Evolutionary conservation across 257 asterid species (phyloP).

Genomic region (Paulownia fortunei): DNA sequence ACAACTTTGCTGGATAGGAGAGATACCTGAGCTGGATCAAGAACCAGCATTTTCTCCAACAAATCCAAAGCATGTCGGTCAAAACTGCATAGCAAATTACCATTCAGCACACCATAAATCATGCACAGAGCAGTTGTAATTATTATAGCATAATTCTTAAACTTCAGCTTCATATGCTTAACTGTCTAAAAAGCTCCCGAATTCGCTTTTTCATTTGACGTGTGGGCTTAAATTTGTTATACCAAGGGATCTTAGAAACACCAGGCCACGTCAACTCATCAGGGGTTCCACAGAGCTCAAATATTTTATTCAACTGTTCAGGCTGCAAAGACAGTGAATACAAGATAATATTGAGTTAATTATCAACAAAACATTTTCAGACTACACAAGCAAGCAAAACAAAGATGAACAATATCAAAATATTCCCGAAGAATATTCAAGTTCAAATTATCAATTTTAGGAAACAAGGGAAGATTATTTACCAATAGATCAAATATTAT

Average conservation of each 20-base stretch:
- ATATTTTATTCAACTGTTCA: slow-evolving; percentile 91
- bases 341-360: neutral
- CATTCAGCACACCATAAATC: slow-evolving; percentile 30
- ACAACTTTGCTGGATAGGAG: slow-evolving; percentile 15
- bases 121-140: slow-evolving; percentile 6
- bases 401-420: slow-evolving; percentile 3
- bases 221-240: slow-evolving; percentile 89
- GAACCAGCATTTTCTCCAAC: slow-evolving; percentile 89
- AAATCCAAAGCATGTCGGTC: slow-evolving; percentile 90
- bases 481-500: neutral
- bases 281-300: slow-evolving; percentile 97
- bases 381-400: slow-evolving; percentile 9
- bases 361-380: neutral
- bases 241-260: slow-evolving; percentile 95
- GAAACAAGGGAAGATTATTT: neutral
- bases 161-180: slow-evolving; percentile 46
- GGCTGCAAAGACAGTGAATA: slow-evolving; percentile 55
- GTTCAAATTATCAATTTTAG: neutral
- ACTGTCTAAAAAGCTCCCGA: slow-evolving; percentile 89
- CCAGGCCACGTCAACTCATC: slow-evolving; percentile 98
- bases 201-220: slow-evolving; percentile 83
- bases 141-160: slow-evolving; percentile 8
- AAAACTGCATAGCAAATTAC: slow-evolving; percentile 59
- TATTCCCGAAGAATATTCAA: neutral
- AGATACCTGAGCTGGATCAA: slow-evolving; percentile 96